phyloP scores from a whole-genome alignment of 169 alveolate species.

The Miamiensis avidus region DNA sequence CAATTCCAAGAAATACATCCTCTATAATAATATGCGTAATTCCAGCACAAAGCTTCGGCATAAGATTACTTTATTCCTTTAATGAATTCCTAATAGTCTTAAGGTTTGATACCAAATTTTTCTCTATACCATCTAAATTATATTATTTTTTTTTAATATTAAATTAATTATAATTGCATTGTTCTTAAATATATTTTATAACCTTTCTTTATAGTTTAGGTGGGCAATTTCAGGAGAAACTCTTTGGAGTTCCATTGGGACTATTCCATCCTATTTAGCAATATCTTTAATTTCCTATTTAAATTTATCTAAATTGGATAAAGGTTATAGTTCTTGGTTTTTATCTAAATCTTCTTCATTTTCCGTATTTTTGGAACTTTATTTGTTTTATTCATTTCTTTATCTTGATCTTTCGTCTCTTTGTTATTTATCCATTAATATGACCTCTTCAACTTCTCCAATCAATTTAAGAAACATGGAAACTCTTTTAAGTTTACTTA shows the following conservation, averaged over 20 bases:
- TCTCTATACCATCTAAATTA: conserved; percentile 25
- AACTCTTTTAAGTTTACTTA: conserved; percentile 76
- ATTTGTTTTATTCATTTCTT: conserved; percentile 62
- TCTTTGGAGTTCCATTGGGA: not conserved
- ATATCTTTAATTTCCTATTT: conserved; percentile 22
- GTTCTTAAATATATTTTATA: too few species aligned
- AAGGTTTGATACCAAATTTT: conserved; percentile 61
- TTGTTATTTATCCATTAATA: conserved; percentile 62
- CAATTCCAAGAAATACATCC: conserved; percentile 98
- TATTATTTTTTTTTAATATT: not conserved
- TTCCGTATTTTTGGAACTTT: conserved; percentile 3
- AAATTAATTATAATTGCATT: not conserved
- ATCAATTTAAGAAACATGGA: conserved; percentile 72
- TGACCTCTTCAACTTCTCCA: conserved; percentile 88
- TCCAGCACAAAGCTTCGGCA: conserved; percentile 98
- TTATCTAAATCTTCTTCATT: conserved; percentile 30
- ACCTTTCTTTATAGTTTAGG: conserved; percentile 4
- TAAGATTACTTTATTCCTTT: conserved; percentile 87
- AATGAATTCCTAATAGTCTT: conserved; percentile 69
- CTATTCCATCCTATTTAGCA: conserved; percentile 21
- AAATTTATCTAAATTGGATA: not conserved
- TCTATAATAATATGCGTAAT: conserved; percentile 88
- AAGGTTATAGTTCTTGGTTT: conserved; percentile 37
- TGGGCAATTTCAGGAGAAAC: not conserved
- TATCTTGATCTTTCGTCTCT: conserved; percentile 79